These are phyloP conservation scores for Xanthoconium purpureum DNA, from an alignment of 768 basidiomycete genomes.

Conservation along the genomic window DNA sequence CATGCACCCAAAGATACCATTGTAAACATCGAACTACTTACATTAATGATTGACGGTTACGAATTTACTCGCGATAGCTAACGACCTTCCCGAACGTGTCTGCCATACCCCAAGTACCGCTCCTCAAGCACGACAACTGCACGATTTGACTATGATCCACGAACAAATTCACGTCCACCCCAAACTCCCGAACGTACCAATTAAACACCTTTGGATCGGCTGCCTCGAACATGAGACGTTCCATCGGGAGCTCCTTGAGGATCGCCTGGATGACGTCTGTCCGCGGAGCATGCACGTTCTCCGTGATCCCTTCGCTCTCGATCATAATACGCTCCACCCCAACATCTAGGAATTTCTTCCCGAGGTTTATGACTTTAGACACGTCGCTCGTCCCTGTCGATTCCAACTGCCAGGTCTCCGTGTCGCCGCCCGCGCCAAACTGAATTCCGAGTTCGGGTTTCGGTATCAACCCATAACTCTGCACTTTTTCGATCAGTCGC, in stretches of 20 bases:
- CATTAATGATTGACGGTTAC: too few relatives aligned
- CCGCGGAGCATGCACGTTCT: slow-evolving; percentile 42
- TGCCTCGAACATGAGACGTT: slow-evolving; percentile 47
- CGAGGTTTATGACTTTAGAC: slow-evolving; percentile 35
- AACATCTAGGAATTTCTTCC: slow-evolving; percentile 39
- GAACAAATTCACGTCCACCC: slow-evolving; percentile 41
- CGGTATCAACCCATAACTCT: slow-evolving; percentile 38
- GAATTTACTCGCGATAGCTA: slow-evolving; percentile 32
- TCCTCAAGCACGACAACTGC: slow-evolving; percentile 42
- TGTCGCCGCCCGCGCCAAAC: slow-evolving; percentile 46
- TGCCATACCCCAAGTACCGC: slow-evolving; percentile 46
- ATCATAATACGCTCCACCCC: slow-evolving; percentile 47
- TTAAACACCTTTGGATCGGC: slow-evolving; percentile 45
- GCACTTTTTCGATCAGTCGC: slow-evolving; percentile 38
- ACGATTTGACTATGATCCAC: slow-evolving; percentile 46
- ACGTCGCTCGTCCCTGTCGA: slow-evolving; percentile 32
- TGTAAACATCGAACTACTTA: too few relatives aligned
- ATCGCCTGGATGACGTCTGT: slow-evolving; percentile 44
- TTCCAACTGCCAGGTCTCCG: slow-evolving; percentile 37
- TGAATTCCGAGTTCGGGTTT: slow-evolving; percentile 47
- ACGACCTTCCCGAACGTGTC: slow-evolving; percentile 43
- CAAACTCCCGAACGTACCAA: slow-evolving; percentile 45
- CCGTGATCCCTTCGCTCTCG: slow-evolving; percentile 46
- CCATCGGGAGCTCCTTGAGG: slow-evolving; percentile 37
- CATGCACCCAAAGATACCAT: too few relatives aligned